Evolutionary conservation across 306 rosid genomes (phyloP), one percentile per base, ranked within the genome.

Genomic region (Lathyrus sativus): DNA sequence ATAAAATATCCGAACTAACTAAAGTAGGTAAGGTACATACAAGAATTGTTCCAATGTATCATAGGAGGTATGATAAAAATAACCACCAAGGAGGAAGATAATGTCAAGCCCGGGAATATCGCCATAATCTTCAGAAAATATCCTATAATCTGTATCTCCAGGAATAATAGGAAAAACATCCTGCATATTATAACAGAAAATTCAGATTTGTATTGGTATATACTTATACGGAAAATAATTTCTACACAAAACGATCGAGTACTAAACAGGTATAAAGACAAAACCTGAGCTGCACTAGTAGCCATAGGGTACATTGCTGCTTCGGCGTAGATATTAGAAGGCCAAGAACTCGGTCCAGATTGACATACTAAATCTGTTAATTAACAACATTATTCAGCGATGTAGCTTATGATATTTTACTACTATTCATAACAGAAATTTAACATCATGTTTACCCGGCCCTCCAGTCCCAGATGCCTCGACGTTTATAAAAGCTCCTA

Each of bases 281-380:
- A 71, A 77, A 95, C 99, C 99, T 88, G 95, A 35, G 99, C 99
- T 56, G 95, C 95, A 72, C 99, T 95, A 67, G 91, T 89, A 79
- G 97, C 99, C 99, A 95, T 95, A 41, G 99, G 99, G 72, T 95
- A 80, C 73, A 82, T 59, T 45, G 99, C 99, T 65, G 99, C 87
- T 76, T 90, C 85, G 41, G 97, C 97, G 67, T 95, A 95, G 73
- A 90, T 74, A 62, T 72, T 14, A 48, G 97, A 88, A 75, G 99
- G 91, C 99, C 99, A 95, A 26, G 95, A 83, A 71, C 89, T 83
- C 50, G 99, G 99, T 79, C 99, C 99, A 70, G 99, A 95, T 76
- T 90, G 99, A 79, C 99, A 95, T 70, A 95, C 90, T 78, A 95
- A 82, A 83, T 95, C 99, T 95, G 91, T 62, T 65, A 68, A 67